Evolutionary conservation across 2,329 filamentous ascomycete species (phyloP).

Genomic region (Teratosphaeria zuluensis): DNA sequence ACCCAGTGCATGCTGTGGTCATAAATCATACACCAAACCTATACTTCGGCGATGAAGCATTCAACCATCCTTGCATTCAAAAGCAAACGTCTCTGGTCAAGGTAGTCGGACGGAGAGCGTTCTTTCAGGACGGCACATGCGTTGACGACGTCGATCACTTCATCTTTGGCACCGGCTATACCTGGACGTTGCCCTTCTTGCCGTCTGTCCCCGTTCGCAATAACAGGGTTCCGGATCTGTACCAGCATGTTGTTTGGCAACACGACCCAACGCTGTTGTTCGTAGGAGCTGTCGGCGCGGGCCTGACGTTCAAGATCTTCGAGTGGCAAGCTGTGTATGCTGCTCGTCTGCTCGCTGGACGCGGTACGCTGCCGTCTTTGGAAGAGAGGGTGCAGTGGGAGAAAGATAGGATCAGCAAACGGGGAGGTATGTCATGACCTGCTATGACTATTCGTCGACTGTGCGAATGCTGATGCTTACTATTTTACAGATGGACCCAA

Average conservation of each 20-base stretch:
- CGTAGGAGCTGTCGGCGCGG: constrained; percentile 42
- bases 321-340: not conserved
- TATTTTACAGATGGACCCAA: not conserved
- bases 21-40: not conserved
- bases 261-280: constrained; percentile 48
- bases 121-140: constrained; percentile 47
- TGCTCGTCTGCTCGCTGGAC: not conserved
- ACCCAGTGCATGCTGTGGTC: not conserved
- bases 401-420: not conserved
- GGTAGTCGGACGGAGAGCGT: constrained; percentile 34
- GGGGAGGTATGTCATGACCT: not conserved
- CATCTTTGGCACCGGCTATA: constrained; percentile 59
- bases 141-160: constrained; percentile 50
- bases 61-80: constrained; percentile 47
- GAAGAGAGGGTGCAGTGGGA: not conserved
- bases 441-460: not conserved
- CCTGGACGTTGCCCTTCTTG: constrained; percentile 54
- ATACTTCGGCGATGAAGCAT: constrained; percentile 39
- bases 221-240: constrained; percentile 47
- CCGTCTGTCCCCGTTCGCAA: constrained; percentile 43
- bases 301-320: not conserved
- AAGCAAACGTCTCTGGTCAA: constrained; percentile 40
- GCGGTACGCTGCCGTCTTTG: not conserved
- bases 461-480: not conserved
- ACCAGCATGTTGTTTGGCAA: constrained; percentile 49